Evolutionary conservation across 1,284 basidiomycete genomes (phyloP), one percentile per base, ranked within the genome.

Genomic region (Cryptococcus neoformans): DNA sequence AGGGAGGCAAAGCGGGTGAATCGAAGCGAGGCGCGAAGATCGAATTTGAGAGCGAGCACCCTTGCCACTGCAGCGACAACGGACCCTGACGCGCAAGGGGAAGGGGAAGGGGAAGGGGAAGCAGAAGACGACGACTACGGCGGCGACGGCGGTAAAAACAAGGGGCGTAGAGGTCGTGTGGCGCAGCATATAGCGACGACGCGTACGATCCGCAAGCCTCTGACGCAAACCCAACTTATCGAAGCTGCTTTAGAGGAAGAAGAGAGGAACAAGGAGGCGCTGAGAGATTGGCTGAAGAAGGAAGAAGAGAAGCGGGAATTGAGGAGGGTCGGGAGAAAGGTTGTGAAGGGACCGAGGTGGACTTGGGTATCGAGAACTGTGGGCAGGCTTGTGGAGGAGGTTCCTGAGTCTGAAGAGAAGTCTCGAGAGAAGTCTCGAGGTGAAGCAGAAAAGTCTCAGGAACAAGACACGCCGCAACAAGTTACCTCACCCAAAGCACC

Each of bases 161-260:
- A 17, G 42, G 46, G 38, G 17, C 62, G 66, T 1, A 65, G 67
- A 37, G 65, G 68, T 1, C 62, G 73, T 28, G 64, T 59, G 51
- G 69, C 73, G 14, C 64, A 67, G 54, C 72, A 75, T 58, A 64
- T 68, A 49, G 66, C 64, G 10, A 72, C 69, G 11, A 68, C 73
- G 50, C 56, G 68, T 3, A 56, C 70, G 12, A 68, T 66, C 11
- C 59, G 62, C 6, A 54, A 67, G 10, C 62, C 59, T 2, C 69
- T 74, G 67, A 81, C 80, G 2, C 81, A 82, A 60, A 79, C 77
- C 38, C 79, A 80, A 51, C 67, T 81, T 28, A 81, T 82, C 52
- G 80, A 77, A 8, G 80, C 78, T 46, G 81, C 81, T 4, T 67
- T 82, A 48, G 80, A 81, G 62, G 78, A 78, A 45, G 81, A 82